Evolutionary conservation across 768 basidiomycete genomes (phyloP), one percentile per base, ranked within the genome.

Genomic region (Brasilioporus rufonigricans): DNA sequence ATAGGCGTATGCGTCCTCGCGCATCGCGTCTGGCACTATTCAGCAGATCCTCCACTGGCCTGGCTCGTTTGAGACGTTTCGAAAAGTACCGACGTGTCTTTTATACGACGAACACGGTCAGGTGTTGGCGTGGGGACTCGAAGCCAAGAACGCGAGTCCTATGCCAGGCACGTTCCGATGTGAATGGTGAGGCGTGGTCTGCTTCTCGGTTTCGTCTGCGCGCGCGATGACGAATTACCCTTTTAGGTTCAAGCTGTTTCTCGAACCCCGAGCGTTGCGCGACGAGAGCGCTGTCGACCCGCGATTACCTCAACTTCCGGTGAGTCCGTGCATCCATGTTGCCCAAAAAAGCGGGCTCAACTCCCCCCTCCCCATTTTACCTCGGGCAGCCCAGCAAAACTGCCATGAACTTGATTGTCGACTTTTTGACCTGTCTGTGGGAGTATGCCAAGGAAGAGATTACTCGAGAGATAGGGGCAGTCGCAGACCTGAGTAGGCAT

Each of bases 31-130:
- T 0, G 93, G 93, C 16, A 78, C 79, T 59, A 80, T 93, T 5
- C 92, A 92, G 59, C 91, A 93, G 65, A 91, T 94, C 52, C 71
- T 94, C 18, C 81, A 81, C 55, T 94, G 92, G 92, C 91, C 89
- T 0, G 90, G 89, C 7, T 87, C 87, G 3, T 81, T 85, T 59
- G 92, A 93, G 71, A 91, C 87, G 1, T 93, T 90, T 76, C 78
- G 91, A 65, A 93, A 94, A 74, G 85, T 81, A 38, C 89, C 92
- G 1, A 93, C 93, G 1, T 93, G 92, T 70, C 76, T 95, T 33
- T 69, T 93, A 16, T 95, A 93, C 58, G 85, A 91, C 59, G 83
- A 86, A 41, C 71, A 75, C 31, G 91, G 90, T 0, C 79, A 79
- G 56, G 85, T 93, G 2, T 62, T 91, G 23, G 86, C 89, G 6